Evolutionary conservation across 2,329 filamentous ascomycete genomes (phyloP), one percentile per base, ranked within the genome.

Genomic region (Ceratocystis huliohia): DNA sequence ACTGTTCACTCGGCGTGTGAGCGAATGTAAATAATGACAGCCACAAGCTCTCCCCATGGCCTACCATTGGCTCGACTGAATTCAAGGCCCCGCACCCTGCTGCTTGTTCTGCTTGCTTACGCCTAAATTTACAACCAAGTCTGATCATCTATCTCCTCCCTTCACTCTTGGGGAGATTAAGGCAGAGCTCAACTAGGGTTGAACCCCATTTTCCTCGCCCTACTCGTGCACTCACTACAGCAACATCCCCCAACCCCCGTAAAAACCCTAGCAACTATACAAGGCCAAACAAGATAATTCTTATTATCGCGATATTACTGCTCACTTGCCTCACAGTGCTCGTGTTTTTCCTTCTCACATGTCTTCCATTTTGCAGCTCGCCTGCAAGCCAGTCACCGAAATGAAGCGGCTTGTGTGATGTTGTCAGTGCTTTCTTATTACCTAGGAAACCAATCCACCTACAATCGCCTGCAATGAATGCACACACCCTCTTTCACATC

Each of bases 391-490:
- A 50, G n/a, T 50, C 46, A 10, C n/a, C 46, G 46, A 50, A 50
- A 50, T 50, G 46, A 50, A 50, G 22, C 22, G 46, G 46, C 17
- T n/a, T 37, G 37, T n/a, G 46, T 50, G 17, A 50, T 50, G 15
- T 59, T 17, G 53, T 59, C 53, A 57, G 28, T 57, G 15, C 53
- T 30, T 59, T 25, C 5, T 33, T 30, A 59, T 59, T 33, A 59
- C 53, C 53, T n/a, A n/a, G 53, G 53, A 33, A 56, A 28, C 50
- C 22, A 50, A n/a, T n/a, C n/a, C 46, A 56, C 10, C 50, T 56
- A 56, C 20, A 56, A 28, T 30, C 8, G 7, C 1, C 13, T 20
- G 48, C 3, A 20, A 57, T 57, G 53, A 17, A 59, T n/a, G 33
- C 13, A 59, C 53, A 33, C 17, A 7, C 59, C 50, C 45, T 59